A percentile compares a stretch with the other conserved stretches of the same genome.
phyloP scores from a whole-genome alignment of 441 rosid genomes.

The Eugenia klotzschiana region DNA sequence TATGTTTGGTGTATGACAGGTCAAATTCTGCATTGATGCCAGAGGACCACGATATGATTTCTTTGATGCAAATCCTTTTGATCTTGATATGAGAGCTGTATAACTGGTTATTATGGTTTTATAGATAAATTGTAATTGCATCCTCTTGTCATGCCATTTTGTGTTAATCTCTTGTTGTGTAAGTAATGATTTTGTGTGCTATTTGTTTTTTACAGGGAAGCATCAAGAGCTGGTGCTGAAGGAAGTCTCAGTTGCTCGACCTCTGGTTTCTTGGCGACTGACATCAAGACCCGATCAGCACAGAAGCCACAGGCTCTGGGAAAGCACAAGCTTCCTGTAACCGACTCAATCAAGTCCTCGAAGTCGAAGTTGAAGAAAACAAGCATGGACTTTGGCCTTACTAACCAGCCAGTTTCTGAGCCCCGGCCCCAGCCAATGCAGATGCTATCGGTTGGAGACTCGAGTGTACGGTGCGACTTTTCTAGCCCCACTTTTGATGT shows the following conservation, averaged over 20 bases:
- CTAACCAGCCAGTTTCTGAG: conserved; percentile 18
- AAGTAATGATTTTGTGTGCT: not conserved
- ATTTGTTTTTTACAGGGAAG: conserved; percentile 35
- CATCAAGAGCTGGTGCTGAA: conserved; percentile 50
- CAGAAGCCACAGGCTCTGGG: conserved; percentile 44
- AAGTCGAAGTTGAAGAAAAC: conserved; percentile 54
- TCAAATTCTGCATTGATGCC: not conserved
- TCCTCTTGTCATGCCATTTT: not conserved
- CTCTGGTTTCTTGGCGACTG: conserved; percentile 45
- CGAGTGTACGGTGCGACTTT: conserved; percentile 41
- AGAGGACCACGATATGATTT: not conserved
- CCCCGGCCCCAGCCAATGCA: conserved; percentile 15
- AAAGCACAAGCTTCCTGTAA: conserved; percentile 52
- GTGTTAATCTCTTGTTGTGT: not conserved
- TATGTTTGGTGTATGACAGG: not conserved
- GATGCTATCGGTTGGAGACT: conserved; percentile 18
- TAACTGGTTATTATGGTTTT: not conserved
- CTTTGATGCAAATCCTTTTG: not conserved
- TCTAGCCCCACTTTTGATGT: conserved; percentile 13
- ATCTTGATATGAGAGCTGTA: not conserved
- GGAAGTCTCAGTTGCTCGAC: conserved; percentile 55
- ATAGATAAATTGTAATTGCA: not conserved
- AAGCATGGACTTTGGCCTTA: conserved; percentile 21
- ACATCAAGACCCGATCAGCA: conserved; percentile 35
- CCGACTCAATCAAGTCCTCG: conserved; percentile 44